Conservation (phyloP, 78 protist genomes). For the Polysphondylium violaceum region DNA sequence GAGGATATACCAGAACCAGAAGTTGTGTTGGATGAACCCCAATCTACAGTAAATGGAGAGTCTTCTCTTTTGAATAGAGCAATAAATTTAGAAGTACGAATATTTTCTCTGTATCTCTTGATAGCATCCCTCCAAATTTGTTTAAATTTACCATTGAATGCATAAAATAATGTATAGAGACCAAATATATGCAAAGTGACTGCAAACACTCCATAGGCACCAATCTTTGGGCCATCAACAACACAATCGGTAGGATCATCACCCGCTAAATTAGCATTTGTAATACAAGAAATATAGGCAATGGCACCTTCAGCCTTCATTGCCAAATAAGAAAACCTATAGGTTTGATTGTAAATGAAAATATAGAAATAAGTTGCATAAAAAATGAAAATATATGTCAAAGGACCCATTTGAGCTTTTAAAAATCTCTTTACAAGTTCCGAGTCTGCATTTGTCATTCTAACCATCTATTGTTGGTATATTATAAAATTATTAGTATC, state of each 20-base stretch:
- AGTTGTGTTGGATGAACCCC: too few species aligned
- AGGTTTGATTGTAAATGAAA: slow-evolving; percentile 27
- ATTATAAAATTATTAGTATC: too few species aligned
- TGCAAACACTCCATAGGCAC: not conserved
- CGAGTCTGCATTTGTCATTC: too few species aligned
- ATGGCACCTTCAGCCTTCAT: slow-evolving; percentile 3
- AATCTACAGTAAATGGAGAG: too few species aligned
- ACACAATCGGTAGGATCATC: slow-evolving; percentile 6
- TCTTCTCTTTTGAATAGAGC: too few species aligned
- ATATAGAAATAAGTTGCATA: slow-evolving; percentile 29
- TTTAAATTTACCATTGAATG: slow-evolving; percentile 24
- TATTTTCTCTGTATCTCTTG: too few species aligned
- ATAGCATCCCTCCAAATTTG: too few species aligned
- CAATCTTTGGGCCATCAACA: slow-evolving; percentile 37
- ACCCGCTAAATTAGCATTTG: not conserved
- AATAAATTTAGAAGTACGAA: too few species aligned
- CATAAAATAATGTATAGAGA: slow-evolving; percentile 19
- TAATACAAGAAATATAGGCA: not conserved
- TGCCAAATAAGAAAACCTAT: not conserved
- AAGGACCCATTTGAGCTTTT: too few species aligned
- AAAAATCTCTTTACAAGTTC: too few species aligned
- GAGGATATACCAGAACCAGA: too few species aligned
- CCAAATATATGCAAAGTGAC: slow-evolving; percentile 21
- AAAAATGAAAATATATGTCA: slow-evolving; percentile 16
- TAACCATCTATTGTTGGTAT: too few species aligned